A percentile compares a stretch with the other conserved stretches of the same genome.
Evolutionary conservation across 2,329 filamentous ascomycete species (phyloP).

Genomic region (Apiospora phragmitis): DNA sequence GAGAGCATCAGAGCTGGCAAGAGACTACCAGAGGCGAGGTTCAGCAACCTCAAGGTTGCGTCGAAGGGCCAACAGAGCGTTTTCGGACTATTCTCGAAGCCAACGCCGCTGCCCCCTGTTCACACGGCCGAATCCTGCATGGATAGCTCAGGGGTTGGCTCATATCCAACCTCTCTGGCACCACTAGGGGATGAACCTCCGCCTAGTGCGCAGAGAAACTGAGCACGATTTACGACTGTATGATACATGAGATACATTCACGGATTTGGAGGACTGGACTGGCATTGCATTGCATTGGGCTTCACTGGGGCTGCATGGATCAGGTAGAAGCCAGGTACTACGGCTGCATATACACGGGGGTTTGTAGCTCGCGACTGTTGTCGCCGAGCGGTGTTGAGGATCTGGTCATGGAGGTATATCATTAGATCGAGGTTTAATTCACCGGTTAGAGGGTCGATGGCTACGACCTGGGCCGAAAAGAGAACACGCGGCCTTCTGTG

Average conservation of each 20-base stretch:
- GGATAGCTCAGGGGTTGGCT: background rate
- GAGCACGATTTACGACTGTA: background rate
- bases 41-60: conserved; percentile 63
- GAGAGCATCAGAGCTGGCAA: conserved; percentile 78
- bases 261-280: background rate
- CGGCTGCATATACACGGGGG: background rate
- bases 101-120: conserved; percentile 17
- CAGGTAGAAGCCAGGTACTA: background rate
- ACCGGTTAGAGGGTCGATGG: background rate
- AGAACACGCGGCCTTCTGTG: background rate
- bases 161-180: background rate
- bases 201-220: conserved; percentile 13
- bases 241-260: background rate
- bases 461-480: background rate
- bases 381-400: background rate
- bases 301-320: background rate
- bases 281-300: background rate
- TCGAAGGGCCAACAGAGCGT: conserved; percentile 65
- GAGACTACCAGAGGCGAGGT: conserved; percentile 73
- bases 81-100: conserved; percentile 46
- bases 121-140: background rate
- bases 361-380: background rate
- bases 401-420: background rate
- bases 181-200: conserved; percentile 10
- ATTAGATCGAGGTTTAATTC: background rate